These are phyloP conservation scores for Blastomyces gilchristii DNA, from an alignment of 2,329 filamentous ascomycete species.

Conservation along the genomic window DNA sequence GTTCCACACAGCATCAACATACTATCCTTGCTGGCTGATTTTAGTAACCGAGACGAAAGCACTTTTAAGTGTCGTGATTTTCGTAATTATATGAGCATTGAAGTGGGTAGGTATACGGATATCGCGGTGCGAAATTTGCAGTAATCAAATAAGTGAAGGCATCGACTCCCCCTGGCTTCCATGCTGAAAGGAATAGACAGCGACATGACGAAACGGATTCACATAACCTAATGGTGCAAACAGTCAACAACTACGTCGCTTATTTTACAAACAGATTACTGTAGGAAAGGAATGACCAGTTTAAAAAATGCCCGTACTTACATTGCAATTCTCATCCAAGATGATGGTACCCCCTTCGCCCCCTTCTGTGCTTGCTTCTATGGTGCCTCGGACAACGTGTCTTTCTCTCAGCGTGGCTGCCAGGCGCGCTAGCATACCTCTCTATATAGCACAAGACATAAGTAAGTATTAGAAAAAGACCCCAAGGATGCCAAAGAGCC, in stretches of 20 bases:
- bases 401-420: conserved; percentile 34
- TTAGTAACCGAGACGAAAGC: not conserved
- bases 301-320: conserved; percentile 21
- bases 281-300: not conserved
- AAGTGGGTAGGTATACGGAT: not conserved
- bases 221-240: conserved; percentile 10
- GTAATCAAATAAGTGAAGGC: not conserved
- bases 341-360: conserved; percentile 27
- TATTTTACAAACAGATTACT: not conserved
- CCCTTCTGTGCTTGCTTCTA: conserved; percentile 17
- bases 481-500: not conserved
- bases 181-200: not conserved
- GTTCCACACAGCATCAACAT: not conserved
- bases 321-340: conserved; percentile 37
- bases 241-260: not conserved
- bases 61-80: not conserved
- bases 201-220: not conserved
- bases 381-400: conserved; percentile 18
- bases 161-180: not conserved
- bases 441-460: conserved; percentile 23
- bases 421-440: conserved; percentile 39
- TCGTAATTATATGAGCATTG: not conserved
- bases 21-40: not conserved
- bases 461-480: conserved; percentile 14
- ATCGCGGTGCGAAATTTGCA: not conserved